Evolutionary conservation across 2,329 filamentous ascomycete species (phyloP), one percentile per base, ranked within the genome.

Genomic region (Fusarium algeriense): DNA sequence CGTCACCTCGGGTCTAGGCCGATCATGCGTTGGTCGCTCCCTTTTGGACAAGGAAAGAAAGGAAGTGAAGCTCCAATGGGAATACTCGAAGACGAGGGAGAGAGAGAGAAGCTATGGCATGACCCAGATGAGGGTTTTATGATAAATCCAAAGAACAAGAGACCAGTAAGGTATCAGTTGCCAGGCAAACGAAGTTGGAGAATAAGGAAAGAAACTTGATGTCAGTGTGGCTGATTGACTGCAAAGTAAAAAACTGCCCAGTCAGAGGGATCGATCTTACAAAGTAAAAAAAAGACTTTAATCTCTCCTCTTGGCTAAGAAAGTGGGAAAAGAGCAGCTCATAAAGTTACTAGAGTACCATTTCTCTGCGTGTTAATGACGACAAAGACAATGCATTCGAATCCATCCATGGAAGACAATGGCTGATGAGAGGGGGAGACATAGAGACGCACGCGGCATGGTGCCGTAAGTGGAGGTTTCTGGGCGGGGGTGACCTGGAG

Each of bases 1-100:
- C 69, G 69, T 72, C 69, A 72, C 69, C 56, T 64, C 45, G 52
- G 69, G 61, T 59, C 69, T 54, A 72, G 65, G 45, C 60, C 35
- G 61, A 62, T 70, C 69, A 72, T 67, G 35, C 61, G 69, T 54
- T 57, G 26, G 43, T 40, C 26, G 28, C 41, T 20, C 30, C 23
- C 28, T 59, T 54, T 54, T 40, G 17, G n/a, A 30, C 41, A 40
- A 23, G 20, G 28, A 44, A 44, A 38, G 40, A 49, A 43, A 15
- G 28, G 37, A 44, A 34, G 32, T 35, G 43, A 64, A 50, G 50
- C 37, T 62, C 41, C 48, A 48, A 62, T 54, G 30, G 44, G 37
- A 50, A 50, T 40, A 49, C 30, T 52, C 43, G 37, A 23, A 43
- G 32, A 67, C 53, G 57, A 45, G 34, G 56, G 49, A 54, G 56